Evolutionary conservation across 2,329 filamentous ascomycete species (phyloP).

Genomic region (Aquanectria penicillioides): DNA sequence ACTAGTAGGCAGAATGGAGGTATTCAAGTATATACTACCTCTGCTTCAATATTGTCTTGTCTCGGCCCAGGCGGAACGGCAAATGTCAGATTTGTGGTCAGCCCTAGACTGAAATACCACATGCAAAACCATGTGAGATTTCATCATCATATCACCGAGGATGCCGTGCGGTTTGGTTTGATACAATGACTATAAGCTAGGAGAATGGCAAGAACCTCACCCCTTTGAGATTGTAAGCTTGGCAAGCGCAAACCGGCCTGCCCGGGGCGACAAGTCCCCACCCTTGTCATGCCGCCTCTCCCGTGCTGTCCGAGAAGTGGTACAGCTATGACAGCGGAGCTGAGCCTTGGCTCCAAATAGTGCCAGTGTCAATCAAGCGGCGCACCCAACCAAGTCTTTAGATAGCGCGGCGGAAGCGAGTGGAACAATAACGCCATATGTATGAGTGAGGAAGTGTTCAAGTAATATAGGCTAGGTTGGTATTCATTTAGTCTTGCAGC

Average conservation of each 20-base stretch:
- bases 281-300: too few species aligned
- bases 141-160: constrained; percentile 26
- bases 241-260: not conserved
- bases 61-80: constrained; percentile 33
- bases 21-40: constrained; percentile 23
- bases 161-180: constrained; percentile 24
- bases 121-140: too few species aligned
- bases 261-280: not conserved
- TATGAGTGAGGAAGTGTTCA: too few species aligned
- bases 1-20: not conserved
- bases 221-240: not conserved
- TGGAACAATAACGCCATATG: too few species aligned
- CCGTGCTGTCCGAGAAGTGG: too few species aligned
- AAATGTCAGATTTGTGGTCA: constrained; percentile 25
- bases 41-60: not conserved
- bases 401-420: too few species aligned
- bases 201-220: not conserved
- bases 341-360: too few species aligned
- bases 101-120: constrained; percentile 22
- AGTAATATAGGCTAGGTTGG: too few species aligned
- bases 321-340: too few species aligned
- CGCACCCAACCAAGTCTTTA: too few species aligned
- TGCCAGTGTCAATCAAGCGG: too few species aligned
- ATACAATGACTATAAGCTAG: not conserved
- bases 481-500: too few species aligned